Evolutionary conservation across 148 eudicot genomes (phyloP).

Genomic region (Camellia sinensis): DNA sequence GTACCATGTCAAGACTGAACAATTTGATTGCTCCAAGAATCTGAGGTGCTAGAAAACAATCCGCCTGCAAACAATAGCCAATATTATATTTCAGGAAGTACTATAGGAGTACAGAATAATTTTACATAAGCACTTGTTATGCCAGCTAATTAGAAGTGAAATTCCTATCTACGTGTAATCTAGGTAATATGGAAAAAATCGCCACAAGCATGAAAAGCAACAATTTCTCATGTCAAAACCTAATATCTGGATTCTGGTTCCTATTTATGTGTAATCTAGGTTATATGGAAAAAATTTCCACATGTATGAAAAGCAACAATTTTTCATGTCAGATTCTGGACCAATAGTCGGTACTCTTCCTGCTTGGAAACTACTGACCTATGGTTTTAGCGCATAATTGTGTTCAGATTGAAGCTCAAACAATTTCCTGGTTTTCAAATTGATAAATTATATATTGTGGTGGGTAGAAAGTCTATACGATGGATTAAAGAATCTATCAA

Average conservation of each 20-base stretch:
- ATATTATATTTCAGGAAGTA: neutral
- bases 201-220: neutral
- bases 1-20: slow-evolving; percentile 74
- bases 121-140: neutral
- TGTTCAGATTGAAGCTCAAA: neutral
- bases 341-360: neutral
- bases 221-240: neutral
- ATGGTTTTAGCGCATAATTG: neutral
- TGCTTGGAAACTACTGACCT: neutral
- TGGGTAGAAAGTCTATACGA: neutral
- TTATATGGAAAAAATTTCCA: no score
- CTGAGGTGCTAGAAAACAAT: slow-evolving; percentile 83
- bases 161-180: neutral
- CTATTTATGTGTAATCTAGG: no score
- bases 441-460: neutral
- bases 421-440: neutral
- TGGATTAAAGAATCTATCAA: neutral
- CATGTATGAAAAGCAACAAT: no score
- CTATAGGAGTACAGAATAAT: neutral
- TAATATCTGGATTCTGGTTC: neutral
- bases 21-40: slow-evolving; percentile 48
- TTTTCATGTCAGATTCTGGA: neutral
- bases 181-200: neutral
- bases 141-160: no score
- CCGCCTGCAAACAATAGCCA: slow-evolving; percentile 54